These are phyloP conservation scores for Miscanthus lutarioriparius DNA, from an alignment of 176 grass and related monocot genomes.

Conservation along the genomic window DNA sequence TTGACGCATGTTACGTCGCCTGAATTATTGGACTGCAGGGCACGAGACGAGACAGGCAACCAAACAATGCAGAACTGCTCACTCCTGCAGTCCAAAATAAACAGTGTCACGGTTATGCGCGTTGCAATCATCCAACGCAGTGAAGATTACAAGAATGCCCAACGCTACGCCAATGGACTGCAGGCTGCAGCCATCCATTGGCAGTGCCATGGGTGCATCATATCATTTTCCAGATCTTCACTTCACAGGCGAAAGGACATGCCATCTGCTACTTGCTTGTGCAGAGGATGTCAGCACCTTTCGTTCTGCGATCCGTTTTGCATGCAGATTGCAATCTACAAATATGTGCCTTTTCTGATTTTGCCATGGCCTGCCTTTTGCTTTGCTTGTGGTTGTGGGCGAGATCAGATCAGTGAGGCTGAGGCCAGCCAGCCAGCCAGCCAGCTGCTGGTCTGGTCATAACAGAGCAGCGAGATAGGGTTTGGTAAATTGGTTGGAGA, in stretches of 20 bases:
- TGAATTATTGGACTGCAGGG: conserved; percentile 4
- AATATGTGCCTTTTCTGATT: neutral
- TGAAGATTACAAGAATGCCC: too few species aligned
- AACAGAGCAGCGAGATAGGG: neutral
- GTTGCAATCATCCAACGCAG: neutral
- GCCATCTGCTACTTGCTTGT: neutral
- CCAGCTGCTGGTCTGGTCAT: neutral
- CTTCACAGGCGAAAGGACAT: neutral
- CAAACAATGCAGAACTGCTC: too few species aligned
- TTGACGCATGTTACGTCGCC: neutral
- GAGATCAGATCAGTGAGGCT: neutral
- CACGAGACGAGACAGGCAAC: too few species aligned
- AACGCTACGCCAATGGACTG: neutral
- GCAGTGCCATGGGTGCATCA: neutral
- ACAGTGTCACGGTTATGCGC: too few species aligned
- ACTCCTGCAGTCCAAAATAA: too few species aligned
- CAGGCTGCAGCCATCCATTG: too few species aligned
- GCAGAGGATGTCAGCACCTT: too few species aligned
- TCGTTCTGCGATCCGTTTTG: neutral
- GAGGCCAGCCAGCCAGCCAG: neutral
- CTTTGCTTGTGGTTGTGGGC: conserved; percentile 5
- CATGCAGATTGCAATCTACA: conserved; percentile 10
- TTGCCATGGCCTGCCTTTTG: neutral
- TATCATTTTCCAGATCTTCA: neutral
- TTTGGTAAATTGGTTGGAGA: conserved; percentile 28